phyloP scores from a whole-genome alignment of 495 filamentous ascomycete species.

The Penicillium herquei region DNA sequence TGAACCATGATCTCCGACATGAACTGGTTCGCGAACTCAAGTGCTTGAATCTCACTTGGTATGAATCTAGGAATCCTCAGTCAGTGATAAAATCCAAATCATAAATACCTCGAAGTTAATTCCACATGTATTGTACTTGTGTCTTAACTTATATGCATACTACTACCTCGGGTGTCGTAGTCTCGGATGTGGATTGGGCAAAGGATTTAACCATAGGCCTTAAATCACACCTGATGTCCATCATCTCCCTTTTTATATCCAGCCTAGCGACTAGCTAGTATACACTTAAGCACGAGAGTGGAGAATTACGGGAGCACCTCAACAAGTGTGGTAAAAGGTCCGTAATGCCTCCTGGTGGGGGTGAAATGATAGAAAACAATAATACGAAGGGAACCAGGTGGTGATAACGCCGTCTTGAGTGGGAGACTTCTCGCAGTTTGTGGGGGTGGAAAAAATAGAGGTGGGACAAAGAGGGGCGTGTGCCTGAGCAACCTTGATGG shows the following conservation, averaged over 20 bases:
- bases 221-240: neutral
- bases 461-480: neutral
- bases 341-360: neutral
- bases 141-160: no score
- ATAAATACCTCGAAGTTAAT: neutral
- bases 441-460: conserved; percentile 8
- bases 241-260: neutral
- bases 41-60: no score
- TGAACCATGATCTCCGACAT: no score
- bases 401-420: neutral
- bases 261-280: neutral
- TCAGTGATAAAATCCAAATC: no score
- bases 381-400: no score
- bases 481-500: neutral
- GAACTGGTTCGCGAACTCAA: no score
- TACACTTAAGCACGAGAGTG: neutral
- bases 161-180: no score
- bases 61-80: no score
- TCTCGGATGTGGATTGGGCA: neutral
- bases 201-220: neutral
- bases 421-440: conserved; percentile 7
- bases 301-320: neutral
- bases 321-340: neutral
- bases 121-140: neutral
- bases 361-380: no score